Base-by-base conservation (phyloP, 768 basidiomycete species). In the Naematelia aurantialba region DNA sequence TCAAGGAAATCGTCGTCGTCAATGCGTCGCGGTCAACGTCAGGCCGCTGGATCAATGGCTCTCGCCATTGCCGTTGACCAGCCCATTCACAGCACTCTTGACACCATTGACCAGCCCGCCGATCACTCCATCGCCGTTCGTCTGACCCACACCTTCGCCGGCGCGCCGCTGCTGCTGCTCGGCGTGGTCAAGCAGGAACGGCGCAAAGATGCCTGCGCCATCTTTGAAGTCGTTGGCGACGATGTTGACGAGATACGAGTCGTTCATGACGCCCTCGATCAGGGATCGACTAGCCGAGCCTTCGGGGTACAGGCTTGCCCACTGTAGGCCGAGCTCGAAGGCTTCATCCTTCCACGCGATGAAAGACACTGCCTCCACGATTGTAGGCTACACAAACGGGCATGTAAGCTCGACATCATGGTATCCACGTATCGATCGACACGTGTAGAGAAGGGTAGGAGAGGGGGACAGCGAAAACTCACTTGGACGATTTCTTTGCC, bases 301-400 rank as follows among this genome's bases (percentile, higher is more conserved):
- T 27, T 85, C 79, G 51, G 91, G 89, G 73, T 96, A 96, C 55
- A 91, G 76, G 63, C 84, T 82, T 13, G 90, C 89, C 93, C 93
- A 97, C 78, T 93, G 90, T 45, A 83, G 80, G 4, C 92, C 93
- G 24, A 96, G 84, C 74, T 93, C 91, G 66, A 85, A 97, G 8
- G 93, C 93, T 75, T 97, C 93, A 68, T 97, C 93, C 88, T 94
- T 94, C 92, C 92, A 96, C 14, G 92, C 92, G 89, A 94, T 93
- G 82, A 96, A 96, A 73, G 91, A 93, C 68, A 94, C 88, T 2
- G 92, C 90, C 76, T 97, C 93, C 21, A 97, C 93, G 61, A 96
- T 91, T 19, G 93, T 97, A 21, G 93, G 93, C 52, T 70, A 61
- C 17, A 26, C 17, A 19, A 51, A n/a, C n/a, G n/a, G 19, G 4